A percentile compares a stretch with the other conserved stretches of the same genome.
These are phyloP conservation scores for Pholiota molesta DNA, from an alignment of 768 basidiomycete species.

Conservation along the genomic window DNA sequence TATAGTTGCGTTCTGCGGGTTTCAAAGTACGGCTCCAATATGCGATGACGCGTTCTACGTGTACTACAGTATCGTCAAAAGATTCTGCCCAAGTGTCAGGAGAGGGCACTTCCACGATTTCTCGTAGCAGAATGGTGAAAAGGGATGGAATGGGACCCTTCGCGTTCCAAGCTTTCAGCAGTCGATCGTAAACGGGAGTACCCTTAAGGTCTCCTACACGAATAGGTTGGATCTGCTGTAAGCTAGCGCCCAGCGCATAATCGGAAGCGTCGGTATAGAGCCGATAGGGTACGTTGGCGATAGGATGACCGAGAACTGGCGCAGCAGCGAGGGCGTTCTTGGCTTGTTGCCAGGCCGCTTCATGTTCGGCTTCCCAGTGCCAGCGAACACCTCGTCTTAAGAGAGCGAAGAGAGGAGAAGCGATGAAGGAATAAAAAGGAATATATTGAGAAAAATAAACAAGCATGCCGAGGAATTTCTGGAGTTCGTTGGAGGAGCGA, in stretches of 20 bases:
- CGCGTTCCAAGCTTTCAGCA: not conserved
- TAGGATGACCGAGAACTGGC: conserved; percentile 33
- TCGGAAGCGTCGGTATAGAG: conserved; percentile 38
- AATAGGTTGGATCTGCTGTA: conserved; percentile 31
- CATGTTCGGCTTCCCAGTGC: conserved; percentile 24
- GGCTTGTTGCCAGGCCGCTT: conserved; percentile 28
- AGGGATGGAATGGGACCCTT: not conserved
- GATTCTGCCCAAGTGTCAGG: not conserved
- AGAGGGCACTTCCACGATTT: conserved; percentile 4
- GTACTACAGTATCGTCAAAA: conserved; percentile 8
- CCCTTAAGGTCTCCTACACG: conserved; percentile 22
- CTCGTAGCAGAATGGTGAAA: not conserved
- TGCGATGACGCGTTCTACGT: conserved; percentile 12
- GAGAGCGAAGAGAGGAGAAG: conserved; percentile 32
- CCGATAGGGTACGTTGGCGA: conserved; percentile 29
- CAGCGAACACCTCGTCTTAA: conserved; percentile 28
- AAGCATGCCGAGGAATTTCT: conserved; percentile 37
- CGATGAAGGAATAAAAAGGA: conserved; percentile 36
- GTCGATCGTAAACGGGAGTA: not conserved
- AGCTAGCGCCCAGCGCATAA: conserved; percentile 21
- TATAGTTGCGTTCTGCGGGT: conserved; percentile 15
- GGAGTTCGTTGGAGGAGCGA: conserved; percentile 22
- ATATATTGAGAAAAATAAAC: conserved; percentile 40
- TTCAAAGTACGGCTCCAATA: conserved; percentile 14
- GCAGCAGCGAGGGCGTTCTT: conserved; percentile 30